These are phyloP conservation scores for Globisporangium apiculatum DNA, from an alignment of 352 stramenopile genomes.

Conservation along the genomic window DNA sequence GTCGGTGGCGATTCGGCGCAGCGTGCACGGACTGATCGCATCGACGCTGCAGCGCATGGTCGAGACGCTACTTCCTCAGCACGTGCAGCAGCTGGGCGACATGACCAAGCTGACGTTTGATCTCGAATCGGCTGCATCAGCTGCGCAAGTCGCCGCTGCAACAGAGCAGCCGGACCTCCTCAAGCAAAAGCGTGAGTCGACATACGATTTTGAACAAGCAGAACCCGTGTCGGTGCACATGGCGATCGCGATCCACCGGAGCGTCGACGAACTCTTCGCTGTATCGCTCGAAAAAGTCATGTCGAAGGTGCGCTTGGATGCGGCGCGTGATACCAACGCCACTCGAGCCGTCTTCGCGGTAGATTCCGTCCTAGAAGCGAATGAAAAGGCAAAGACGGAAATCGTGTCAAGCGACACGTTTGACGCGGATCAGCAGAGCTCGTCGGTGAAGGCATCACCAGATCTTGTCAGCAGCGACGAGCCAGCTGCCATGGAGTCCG, in stretches of 20 bases:
- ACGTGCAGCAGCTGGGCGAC: not conserved
- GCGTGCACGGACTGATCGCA: slow-evolving; percentile 9
- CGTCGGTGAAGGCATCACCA: not conserved
- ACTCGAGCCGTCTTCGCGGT: too few species aligned
- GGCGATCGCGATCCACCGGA: slow-evolving; percentile 30
- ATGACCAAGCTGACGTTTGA: not conserved
- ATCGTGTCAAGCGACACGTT: not conserved
- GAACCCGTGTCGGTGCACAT: slow-evolving; percentile 23
- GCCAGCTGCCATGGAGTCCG: not conserved
- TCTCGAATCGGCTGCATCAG: not conserved
- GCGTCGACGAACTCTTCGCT: slow-evolving; percentile 30
- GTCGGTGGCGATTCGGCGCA: slow-evolving; percentile 7
- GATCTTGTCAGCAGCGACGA: not conserved
- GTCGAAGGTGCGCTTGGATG: slow-evolving; percentile 8
- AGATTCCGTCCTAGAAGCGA: too few species aligned
- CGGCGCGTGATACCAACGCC: not conserved
- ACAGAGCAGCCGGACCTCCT: not conserved
- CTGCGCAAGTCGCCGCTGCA: not conserved
- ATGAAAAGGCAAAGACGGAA: too few species aligned
- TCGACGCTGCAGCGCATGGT: slow-evolving; percentile 6
- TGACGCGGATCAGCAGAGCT: not conserved
- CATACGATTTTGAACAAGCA: not conserved
- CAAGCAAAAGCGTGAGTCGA: not conserved
- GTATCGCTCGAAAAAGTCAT: slow-evolving; percentile 28
- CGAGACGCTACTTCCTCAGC: not conserved